These are phyloP conservation scores for Quercus tomentella DNA, from an alignment of 331 rosid species.

Conservation along the genomic window DNA sequence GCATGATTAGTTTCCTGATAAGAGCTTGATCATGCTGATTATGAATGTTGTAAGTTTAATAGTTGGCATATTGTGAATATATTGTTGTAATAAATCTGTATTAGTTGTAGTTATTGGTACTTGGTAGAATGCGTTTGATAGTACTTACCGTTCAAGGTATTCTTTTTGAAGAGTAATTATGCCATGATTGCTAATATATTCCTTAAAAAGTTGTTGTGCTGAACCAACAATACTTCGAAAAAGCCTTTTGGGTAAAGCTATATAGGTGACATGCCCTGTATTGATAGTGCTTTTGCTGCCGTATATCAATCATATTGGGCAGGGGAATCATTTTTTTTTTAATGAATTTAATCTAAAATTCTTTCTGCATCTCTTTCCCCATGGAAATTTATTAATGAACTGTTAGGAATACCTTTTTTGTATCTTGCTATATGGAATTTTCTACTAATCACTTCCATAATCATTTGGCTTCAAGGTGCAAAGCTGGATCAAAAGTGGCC, in stretches of 20 bases:
- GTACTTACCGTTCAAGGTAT: too few relatives aligned
- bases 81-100: not conserved
- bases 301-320: not conserved
- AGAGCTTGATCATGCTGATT: not conserved
- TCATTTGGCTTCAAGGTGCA: not conserved
- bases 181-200: too few relatives aligned
- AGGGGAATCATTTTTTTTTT: too few relatives aligned
- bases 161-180: too few relatives aligned
- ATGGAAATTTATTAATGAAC: too few relatives aligned
- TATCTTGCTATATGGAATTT: not conserved
- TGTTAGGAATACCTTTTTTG: too few relatives aligned
- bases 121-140: not conserved
- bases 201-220: not conserved
- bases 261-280: too few relatives aligned
- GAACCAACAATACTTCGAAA: not conserved
- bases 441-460: not conserved
- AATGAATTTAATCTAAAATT: not conserved
- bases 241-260: not conserved
- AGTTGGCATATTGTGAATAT: too few relatives aligned
- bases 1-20: not conserved
- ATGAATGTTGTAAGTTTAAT: too few relatives aligned
- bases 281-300: not conserved
- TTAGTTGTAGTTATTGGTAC: not conserved
- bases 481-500: not conserved
- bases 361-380: too few relatives aligned